These are phyloP conservation scores for Vitis hybrid DNA, from an alignment of 177 flowering plant genomes.

Conservation along the genomic window DNA sequence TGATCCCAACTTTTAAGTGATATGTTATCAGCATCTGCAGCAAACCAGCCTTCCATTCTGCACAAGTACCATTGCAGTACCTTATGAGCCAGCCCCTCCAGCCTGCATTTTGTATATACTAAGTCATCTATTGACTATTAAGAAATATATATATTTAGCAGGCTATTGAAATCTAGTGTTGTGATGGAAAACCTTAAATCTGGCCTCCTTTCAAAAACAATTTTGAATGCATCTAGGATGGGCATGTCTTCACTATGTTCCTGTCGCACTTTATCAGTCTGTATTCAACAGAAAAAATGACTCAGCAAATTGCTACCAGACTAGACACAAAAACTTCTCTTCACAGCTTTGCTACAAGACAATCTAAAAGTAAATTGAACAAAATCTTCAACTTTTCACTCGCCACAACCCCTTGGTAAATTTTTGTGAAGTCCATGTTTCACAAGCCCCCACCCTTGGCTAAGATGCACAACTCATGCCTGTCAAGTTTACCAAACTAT, in stretches of 20 bases:
- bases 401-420: no score
- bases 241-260: constrained; percentile 77
- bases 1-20: constrained; percentile 88
- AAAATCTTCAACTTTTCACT: no score
- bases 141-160: neutral
- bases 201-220: constrained; percentile 76
- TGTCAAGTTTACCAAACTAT: no score
- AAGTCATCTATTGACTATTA: neutral
- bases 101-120: constrained; percentile 39
- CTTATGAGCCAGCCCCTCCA: constrained; percentile 81
- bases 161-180: neutral
- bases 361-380: no score
- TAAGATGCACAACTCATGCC: no score
- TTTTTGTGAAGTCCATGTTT: no score
- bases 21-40: constrained; percentile 90
- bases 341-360: no score
- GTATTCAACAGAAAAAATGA: constrained; percentile 20
- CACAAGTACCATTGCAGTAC: constrained; percentile 97
- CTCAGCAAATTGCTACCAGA: neutral
- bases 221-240: constrained; percentile 57
- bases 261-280: constrained; percentile 69
- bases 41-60: constrained; percentile 99
- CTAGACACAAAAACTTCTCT: neutral
- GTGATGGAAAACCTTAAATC: constrained; percentile 54
- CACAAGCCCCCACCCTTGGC: no score